phyloP scores from a whole-genome alignment of 163 green algal species.

The Smithsoniella earleae region DNA sequence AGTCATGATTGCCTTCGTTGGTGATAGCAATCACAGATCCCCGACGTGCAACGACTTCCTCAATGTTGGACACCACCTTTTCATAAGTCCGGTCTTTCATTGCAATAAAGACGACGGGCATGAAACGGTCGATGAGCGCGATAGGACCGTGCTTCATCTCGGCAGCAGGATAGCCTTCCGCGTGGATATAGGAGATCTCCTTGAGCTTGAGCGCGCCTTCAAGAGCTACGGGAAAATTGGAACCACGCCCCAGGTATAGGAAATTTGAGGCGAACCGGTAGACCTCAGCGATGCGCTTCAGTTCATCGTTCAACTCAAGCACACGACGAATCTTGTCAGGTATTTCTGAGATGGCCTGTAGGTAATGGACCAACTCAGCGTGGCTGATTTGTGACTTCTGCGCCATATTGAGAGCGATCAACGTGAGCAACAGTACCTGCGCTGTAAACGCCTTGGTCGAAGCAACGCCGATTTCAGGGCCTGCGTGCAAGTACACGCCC shows the following conservation, averaged over 20 bases:
- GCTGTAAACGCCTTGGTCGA: conserved; percentile 92
- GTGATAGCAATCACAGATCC: conserved; percentile 77
- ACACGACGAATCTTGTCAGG: no score
- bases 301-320: no score
- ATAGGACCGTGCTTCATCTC: conserved; percentile 99
- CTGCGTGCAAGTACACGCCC: conserved; percentile 92
- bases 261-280: no score
- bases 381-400: no score
- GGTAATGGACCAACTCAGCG: no score
- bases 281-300: no score
- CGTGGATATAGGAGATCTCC: conserved; percentile 91
- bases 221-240: no score
- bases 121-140: conserved; percentile 84
- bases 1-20: conserved; percentile 58
- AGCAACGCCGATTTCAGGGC: conserved; percentile 89
- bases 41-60: conserved; percentile 69
- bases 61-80: conserved; percentile 84
- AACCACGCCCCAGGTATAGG: no score
- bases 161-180: conserved; percentile 87
- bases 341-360: no score
- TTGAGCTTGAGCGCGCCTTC: no score
- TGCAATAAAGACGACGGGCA: conserved; percentile 92
- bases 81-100: conserved; percentile 71
- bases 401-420: conserved; percentile 83
- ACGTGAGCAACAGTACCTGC: conserved; percentile 86